phyloP scores from a whole-genome alignment of 2,329 filamentous ascomycete genomes.

The Microascus cirrosus region DNA sequence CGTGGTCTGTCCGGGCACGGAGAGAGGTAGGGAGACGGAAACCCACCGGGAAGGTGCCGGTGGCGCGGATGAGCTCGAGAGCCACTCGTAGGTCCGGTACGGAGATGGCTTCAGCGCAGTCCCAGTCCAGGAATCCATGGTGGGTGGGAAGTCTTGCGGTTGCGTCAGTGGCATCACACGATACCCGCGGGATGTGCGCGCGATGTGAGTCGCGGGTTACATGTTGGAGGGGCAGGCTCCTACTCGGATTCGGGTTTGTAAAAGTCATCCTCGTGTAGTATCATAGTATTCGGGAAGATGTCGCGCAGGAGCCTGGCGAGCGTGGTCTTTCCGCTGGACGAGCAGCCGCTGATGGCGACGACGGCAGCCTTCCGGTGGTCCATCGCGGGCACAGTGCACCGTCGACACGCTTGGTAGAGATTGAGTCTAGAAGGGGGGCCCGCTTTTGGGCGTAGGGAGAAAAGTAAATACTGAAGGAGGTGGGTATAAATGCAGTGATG shows the following conservation, averaged over 20 bases:
- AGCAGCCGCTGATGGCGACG: slow-evolving; percentile 78
- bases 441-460: neutral
- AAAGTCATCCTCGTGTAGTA: slow-evolving; percentile 94
- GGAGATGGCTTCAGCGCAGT: slow-evolving; percentile 71
- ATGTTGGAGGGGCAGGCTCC: slow-evolving; percentile 14
- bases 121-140: slow-evolving; percentile 73
- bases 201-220: neutral
- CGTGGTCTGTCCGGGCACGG: slow-evolving; percentile 16
- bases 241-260: slow-evolving; percentile 70
- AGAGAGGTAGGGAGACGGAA: slow-evolving; percentile 5
- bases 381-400: slow-evolving; percentile 14
- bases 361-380: slow-evolving; percentile 42
- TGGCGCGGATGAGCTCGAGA: slow-evolving; percentile 56
- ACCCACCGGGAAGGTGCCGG: slow-evolving; percentile 55
- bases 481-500: neutral
- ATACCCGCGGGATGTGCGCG: neutral
- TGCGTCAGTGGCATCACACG: neutral
- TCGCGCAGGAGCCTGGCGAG: slow-evolving; percentile 74
- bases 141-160: slow-evolving; percentile 6
- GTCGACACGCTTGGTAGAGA: neutral
- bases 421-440: neutral
- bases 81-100: slow-evolving; percentile 56
- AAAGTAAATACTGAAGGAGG: neutral
- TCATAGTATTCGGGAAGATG: slow-evolving; percentile 67
- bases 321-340: slow-evolving; percentile 91